Base-by-base conservation (phyloP, 441 rosid genomes). In the Gossypium laxum region DNA sequence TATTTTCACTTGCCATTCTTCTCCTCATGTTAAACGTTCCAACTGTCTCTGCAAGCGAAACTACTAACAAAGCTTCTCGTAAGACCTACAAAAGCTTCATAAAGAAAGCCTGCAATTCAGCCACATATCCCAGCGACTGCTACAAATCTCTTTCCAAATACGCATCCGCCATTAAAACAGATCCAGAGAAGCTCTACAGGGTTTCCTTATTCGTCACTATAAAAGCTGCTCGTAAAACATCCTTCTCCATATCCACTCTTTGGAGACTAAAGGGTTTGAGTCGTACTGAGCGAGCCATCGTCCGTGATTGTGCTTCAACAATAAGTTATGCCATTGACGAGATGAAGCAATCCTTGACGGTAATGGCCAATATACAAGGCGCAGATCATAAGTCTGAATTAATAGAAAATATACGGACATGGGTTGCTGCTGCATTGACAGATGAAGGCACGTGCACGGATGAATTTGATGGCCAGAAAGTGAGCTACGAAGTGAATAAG, bases 361-460 rank as follows among this genome's bases (percentile, higher is more conserved):
- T 74, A 66, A 56, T 87, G 83, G 75, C 38, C 0, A 74, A 72
- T 43, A 15, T 80, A 8, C 70, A 71, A 10, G 76, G 38, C 1
- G 34, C 80, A 1, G 2, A 72, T 30, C 56, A 45, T 57, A 75
- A 77, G 69, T 72, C 72, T 30, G 84, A 80, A 19, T 69, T 86
- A 47, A n/a, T 58, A 26, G 62, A 61, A 2, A 81, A 84, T 63
- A 75, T 87, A 30, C 76, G 82, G 83, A 90, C 90, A 0, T 92
- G 88, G 85, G 75, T 85, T 14, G 89, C 94, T 76, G 81, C 88
- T 0, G 91, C 90, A 2, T 72, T 89, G 55, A 90, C 98, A 0
- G 83, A 90, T 55, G 88, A 89, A 64, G 77, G 72, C 7, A 86
- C 93, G 3, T 92, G 98, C 76, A 80, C 83, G 4, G 98, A 90